Conservation (phyloP, 2,329 filamentous ascomycete species). For the Sarocladiaceae sp. region DNA sequence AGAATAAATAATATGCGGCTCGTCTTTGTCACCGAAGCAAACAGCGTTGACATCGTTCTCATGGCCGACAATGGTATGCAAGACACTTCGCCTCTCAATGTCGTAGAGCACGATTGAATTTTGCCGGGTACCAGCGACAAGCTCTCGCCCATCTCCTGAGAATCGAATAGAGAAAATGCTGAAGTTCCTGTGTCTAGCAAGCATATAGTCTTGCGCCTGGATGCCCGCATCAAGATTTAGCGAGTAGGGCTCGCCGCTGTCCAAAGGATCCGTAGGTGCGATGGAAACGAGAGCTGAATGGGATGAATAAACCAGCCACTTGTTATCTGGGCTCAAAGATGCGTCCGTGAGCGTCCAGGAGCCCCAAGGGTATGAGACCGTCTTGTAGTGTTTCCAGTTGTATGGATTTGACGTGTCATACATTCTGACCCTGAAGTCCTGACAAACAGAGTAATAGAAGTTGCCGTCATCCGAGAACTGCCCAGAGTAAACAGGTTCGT, state of each 20-base stretch:
- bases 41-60: conserved; percentile 91
- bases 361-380: conserved; percentile 74
- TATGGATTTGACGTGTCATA: conserved; percentile 96
- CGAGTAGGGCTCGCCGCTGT: conserved; percentile 70
- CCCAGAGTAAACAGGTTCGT: conserved; percentile 82
- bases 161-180: conserved; percentile 88
- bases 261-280: conserved; percentile 77
- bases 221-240: conserved; percentile 56
- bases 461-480: conserved; percentile 97
- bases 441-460: conserved; percentile 89
- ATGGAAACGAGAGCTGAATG: conserved; percentile 80
- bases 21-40: conserved; percentile 83
- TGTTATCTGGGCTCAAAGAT: conserved; percentile 84
- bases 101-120: conserved; percentile 84
- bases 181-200: conserved; percentile 13
- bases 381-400: conserved; percentile 94
- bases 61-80: conserved; percentile 74
- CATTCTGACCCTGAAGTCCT: conserved; percentile 93
- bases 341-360: conserved; percentile 97
- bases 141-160: conserved; percentile 82
- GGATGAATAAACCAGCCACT: conserved; percentile 84
- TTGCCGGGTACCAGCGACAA: conserved; percentile 81
- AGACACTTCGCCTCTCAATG: conserved; percentile 69
- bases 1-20: conserved; percentile 91
- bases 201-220: background rate